A percentile compares a stretch with the other conserved stretches of the same genome.
These are phyloP conservation scores for Mycena kentingensis DNA, from an alignment of 768 basidiomycete species.

Conservation along the genomic window DNA sequence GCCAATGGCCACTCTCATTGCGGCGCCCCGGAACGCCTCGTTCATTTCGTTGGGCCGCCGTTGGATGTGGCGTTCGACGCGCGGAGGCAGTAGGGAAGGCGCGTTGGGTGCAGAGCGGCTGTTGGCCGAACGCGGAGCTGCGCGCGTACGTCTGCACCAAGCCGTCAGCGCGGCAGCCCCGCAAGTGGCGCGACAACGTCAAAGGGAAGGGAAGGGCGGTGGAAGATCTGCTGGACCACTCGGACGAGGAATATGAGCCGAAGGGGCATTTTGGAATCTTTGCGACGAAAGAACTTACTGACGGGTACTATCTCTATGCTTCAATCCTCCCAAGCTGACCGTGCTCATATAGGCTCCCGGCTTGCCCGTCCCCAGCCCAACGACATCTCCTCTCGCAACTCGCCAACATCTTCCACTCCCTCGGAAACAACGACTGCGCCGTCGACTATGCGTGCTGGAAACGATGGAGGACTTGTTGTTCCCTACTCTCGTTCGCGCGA, in stretches of 20 bases:
- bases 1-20: conserved; percentile 84
- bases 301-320: conserved; percentile 67
- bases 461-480: conserved; percentile 24
- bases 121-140: conserved; percentile 67
- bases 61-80: conserved; percentile 80
- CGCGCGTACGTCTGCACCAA: conserved; percentile 32
- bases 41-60: conserved; percentile 77
- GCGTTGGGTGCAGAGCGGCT: conserved; percentile 65
- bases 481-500: conserved; percentile 1
- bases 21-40: conserved; percentile 82
- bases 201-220: conserved; percentile 19
- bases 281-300: conserved; percentile 70
- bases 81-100: conserved; percentile 61
- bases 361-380: conserved; percentile 48
- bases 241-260: conserved; percentile 20
- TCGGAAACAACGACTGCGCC: conserved; percentile 56
- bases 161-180: too few relatives aligned
- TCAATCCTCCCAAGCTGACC: conserved; percentile 15
- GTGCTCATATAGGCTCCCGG: conserved; percentile 7
- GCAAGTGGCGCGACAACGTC: too few relatives aligned
- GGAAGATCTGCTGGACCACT: conserved; percentile 7
- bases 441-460: conserved; percentile 6
- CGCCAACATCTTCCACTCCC: conserved; percentile 67
- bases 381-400: conserved; percentile 62
- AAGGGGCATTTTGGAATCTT: conserved; percentile 69